Conservation (phyloP, 139 green algal genomes). For the Pleodorina starrii region DNA sequence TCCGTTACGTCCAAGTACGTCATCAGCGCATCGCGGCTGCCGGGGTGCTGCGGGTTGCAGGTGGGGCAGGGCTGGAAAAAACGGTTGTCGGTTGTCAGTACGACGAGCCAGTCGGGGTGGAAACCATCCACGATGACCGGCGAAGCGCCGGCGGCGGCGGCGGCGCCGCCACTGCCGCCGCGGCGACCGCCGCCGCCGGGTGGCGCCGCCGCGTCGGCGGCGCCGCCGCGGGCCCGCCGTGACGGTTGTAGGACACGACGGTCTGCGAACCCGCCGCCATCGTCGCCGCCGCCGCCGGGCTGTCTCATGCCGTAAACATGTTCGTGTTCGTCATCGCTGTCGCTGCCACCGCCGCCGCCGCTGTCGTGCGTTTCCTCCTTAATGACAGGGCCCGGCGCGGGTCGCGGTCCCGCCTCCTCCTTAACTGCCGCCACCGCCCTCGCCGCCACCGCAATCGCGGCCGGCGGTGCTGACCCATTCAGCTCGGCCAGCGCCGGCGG, state of each 20-base stretch:
- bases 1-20: constrained; percentile 44
- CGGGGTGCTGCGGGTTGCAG: constrained; percentile 29
- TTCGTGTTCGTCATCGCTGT: not conserved
- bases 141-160: not conserved
- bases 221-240: not conserved
- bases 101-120: constrained; percentile 46
- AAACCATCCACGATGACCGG: not conserved
- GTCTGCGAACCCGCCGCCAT: no score
- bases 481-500: not conserved
- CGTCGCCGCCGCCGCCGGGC: no score
- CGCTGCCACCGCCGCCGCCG: not conserved
- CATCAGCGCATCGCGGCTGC: constrained; percentile 25
- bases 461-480: not conserved
- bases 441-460: not conserved
- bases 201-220: not conserved
- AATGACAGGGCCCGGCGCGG: not conserved
- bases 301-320: no score
- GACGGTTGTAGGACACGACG: not conserved
- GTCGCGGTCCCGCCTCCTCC: no score
- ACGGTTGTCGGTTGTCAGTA: constrained; percentile 14
- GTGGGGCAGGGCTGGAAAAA: constrained; percentile 47
- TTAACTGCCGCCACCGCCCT: not conserved
- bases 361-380: not conserved
- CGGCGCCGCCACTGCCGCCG: not conserved
- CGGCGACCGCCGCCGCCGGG: not conserved